phyloP scores from a whole-genome alignment of 768 basidiomycete genomes.

The Tylopilus plumbeoviolaceoides region DNA sequence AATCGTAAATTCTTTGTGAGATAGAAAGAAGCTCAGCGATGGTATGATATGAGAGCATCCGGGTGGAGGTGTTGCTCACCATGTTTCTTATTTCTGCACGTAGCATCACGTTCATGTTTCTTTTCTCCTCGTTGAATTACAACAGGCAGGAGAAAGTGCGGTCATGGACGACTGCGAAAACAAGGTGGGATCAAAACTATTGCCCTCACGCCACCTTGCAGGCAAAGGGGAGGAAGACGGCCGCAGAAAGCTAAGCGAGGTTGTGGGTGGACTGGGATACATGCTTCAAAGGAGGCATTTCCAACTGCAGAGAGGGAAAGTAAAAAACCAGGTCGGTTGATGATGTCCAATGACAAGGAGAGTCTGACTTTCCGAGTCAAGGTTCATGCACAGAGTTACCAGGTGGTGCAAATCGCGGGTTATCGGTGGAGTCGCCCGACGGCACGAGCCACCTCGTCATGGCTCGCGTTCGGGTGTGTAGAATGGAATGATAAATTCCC shows the following conservation, averaged over 20 bases:
- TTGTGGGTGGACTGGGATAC: conserved; percentile 16
- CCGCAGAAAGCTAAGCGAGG: conserved; percentile 28
- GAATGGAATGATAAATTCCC: background rate
- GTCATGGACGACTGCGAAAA: conserved; percentile 21
- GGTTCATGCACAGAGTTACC: conserved; percentile 4
- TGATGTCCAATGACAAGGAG: conserved; percentile 7
- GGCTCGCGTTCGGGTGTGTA: conserved; percentile 5
- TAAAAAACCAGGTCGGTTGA: background rate
- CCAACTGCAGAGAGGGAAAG: conserved; percentile 10
- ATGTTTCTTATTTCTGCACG: conserved; percentile 18
- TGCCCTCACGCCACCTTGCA: conserved; percentile 25
- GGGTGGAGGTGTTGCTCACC: conserved; percentile 19
- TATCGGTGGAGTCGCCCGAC: background rate
- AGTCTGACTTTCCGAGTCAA: conserved; percentile 8
- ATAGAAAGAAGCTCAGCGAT: conserved; percentile 14
- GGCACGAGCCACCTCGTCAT: background rate
- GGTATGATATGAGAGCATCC: conserved; percentile 5
- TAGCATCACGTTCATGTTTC: conserved; percentile 28
- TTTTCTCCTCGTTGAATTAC: conserved; percentile 23
- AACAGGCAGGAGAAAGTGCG: conserved; percentile 22
- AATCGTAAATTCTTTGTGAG: conserved; percentile 21
- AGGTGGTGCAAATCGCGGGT: background rate
- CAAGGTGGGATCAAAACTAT: conserved; percentile 19
- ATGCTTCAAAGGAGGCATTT: conserved; percentile 18
- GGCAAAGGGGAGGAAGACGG: conserved; percentile 22